These are phyloP conservation scores for Clonostachys rosea DNA, from an alignment of 2,329 filamentous ascomycete genomes.

Conservation along the genomic window DNA sequence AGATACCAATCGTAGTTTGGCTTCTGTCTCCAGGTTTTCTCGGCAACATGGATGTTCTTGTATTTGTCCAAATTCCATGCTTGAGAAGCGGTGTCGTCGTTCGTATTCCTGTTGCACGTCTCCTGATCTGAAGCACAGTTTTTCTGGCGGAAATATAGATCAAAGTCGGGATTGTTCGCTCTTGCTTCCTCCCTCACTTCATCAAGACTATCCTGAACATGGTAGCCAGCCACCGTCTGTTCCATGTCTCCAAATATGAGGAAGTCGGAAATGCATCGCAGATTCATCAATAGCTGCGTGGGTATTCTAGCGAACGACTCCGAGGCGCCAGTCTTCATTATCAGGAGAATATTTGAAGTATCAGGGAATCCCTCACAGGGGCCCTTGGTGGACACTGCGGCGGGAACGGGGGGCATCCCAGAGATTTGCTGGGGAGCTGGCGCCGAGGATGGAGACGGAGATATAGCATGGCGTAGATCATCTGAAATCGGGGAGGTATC, in stretches of 20 bases:
- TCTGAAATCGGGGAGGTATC: too few relatives aligned
- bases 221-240: conserved; percentile 36
- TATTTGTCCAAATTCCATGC: conserved; percentile 57
- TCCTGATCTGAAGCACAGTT: conserved; percentile 38
- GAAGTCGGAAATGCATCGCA: conserved; percentile 43
- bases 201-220: conserved; percentile 40
- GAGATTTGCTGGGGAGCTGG: too few relatives aligned
- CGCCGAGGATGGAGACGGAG: too few relatives aligned
- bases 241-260: conserved; percentile 55
- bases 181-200: conserved; percentile 34
- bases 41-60: conserved; percentile 56
- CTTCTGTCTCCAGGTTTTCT: conserved; percentile 44
- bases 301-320: conserved; percentile 47
- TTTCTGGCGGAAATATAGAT: conserved; percentile 38
- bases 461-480: too few relatives aligned
- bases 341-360: conserved; percentile 38
- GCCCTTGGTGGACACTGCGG: conserved; percentile 8
- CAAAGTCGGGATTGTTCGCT: conserved; percentile 43
- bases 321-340: conserved; percentile 55
- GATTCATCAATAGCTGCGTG: conserved; percentile 47
- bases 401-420: too few relatives aligned
- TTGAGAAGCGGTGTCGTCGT: conserved; percentile 14
- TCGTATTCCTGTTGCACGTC: conserved; percentile 30
- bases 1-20: conserved; percentile 55
- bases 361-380: conserved; percentile 34